Conservation (phyloP, 2,329 filamentous ascomycete genomes). For the Tolypocladium guangdongense region DNA sequence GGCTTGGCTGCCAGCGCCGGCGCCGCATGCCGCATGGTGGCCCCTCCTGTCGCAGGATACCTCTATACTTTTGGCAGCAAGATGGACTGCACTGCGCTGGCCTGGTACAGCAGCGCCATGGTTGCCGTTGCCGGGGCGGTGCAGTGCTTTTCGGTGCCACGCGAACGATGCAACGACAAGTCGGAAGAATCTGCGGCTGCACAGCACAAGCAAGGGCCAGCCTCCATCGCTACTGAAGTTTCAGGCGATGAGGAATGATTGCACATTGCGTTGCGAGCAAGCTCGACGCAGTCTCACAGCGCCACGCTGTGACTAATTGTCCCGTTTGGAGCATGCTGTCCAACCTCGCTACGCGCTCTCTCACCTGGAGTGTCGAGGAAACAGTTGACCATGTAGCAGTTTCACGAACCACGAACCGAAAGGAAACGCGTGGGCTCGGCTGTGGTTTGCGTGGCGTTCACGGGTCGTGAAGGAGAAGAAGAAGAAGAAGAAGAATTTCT, state of each 20-base stretch:
- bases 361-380: constrained; percentile 2
- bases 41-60: constrained; percentile 53
- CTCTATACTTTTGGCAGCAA: constrained; percentile 50
- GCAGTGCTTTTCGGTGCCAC: constrained; percentile 47
- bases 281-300: neutral
- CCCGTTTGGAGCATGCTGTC: neutral
- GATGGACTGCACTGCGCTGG: constrained; percentile 47
- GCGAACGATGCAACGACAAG: constrained; percentile 13
- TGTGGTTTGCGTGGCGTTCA: neutral
- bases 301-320: neutral
- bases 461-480: neutral
- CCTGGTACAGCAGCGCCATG: constrained; percentile 52
- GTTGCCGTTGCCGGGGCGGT: constrained; percentile 45
- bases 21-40: constrained; percentile 56
- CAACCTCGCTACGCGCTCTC: neutral
- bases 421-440: neutral
- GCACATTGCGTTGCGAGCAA: neutral
- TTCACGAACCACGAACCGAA: constrained; percentile 3
- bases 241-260: constrained; percentile 14
- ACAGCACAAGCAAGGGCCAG: constrained; percentile 4
- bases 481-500: neutral
- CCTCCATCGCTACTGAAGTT: constrained; percentile 16
- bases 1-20: constrained; percentile 55
- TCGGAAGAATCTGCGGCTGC: constrained; percentile 18
- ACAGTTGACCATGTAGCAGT: constrained; percentile 10